Evolutionary conservation across 2,329 filamentous ascomycete species (phyloP).

Genomic region (Pestalotiopsis sp.): DNA sequence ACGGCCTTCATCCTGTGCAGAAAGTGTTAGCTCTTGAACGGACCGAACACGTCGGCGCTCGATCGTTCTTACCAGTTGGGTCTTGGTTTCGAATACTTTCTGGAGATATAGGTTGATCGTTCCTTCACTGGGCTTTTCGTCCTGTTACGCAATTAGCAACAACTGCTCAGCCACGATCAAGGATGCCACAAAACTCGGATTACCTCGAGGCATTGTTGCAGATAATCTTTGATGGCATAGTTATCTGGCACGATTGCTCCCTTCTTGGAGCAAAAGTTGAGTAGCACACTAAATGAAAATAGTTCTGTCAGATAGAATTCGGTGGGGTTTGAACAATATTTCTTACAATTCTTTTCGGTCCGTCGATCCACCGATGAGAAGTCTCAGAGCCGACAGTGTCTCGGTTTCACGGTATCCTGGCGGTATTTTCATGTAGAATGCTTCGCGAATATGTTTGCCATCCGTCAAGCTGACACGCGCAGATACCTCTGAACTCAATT

Average conservation of each 20-base stretch:
- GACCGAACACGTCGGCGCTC: not conserved
- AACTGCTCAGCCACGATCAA: too few relatives aligned
- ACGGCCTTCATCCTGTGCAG: not conserved
- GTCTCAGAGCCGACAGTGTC: not conserved
- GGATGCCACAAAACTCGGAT: not conserved
- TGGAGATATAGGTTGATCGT: not conserved
- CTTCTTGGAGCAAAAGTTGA: not conserved
- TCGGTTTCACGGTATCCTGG: not conserved
- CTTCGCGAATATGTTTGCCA: not conserved
- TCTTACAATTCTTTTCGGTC: not conserved
- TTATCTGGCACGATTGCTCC: not conserved
- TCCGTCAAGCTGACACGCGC: not conserved
- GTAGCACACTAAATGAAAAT: not conserved
- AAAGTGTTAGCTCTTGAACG: not conserved
- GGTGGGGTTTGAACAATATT: rapidly evolving
- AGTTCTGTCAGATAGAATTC: not conserved
- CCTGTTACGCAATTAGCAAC: not conserved
- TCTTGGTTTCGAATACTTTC: not conserved
- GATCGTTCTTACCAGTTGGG: not conserved
- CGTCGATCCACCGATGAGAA: not conserved
- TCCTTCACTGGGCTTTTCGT: not conserved
- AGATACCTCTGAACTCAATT: not conserved
- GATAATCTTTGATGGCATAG: not conserved
- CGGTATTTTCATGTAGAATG: not conserved
- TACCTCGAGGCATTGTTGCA: not conserved